These are phyloP conservation scores for Mycena metata DNA, from an alignment of 768 basidiomycete species.

Conservation along the genomic window DNA sequence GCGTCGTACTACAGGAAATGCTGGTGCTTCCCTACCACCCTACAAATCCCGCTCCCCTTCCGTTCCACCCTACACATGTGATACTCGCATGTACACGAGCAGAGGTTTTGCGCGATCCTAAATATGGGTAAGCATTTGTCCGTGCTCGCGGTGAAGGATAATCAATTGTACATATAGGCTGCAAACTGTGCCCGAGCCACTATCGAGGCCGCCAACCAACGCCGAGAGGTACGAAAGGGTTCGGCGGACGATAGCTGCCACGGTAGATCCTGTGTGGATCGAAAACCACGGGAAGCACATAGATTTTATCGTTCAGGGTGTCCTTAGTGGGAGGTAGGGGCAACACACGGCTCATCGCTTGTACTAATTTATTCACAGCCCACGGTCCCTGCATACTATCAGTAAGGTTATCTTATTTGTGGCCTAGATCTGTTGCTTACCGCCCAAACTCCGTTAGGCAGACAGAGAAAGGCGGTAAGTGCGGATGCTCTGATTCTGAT, in stretches of 20 bases:
- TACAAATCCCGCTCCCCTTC: constrained; percentile 37
- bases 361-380: constrained; percentile 16
- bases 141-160: neutral
- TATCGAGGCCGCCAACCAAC: constrained; percentile 7
- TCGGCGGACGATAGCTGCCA: constrained; percentile 28
- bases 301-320: constrained; percentile 32
- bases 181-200: constrained; percentile 22
- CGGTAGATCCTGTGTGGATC: constrained; percentile 32
- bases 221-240: constrained; percentile 25
- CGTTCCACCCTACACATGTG: constrained; percentile 46
- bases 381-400: constrained; percentile 32
- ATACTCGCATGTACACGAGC: constrained; percentile 38
- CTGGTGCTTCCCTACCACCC: constrained; percentile 45
- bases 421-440: neutral
- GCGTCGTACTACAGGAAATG: constrained; percentile 44
- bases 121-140: constrained; percentile 18
- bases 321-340: constrained; percentile 28
- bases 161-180: constrained; percentile 4
- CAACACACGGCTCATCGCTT: neutral
- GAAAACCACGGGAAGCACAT: constrained; percentile 18
- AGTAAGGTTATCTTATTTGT: constrained; percentile 18
- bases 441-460: constrained; percentile 19
- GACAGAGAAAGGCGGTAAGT: constrained; percentile 38
- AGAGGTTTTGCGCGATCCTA: constrained; percentile 33
- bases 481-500: neutral